Conservation (phyloP, 192 early-diverging fungal species). For the Polychytrium aggregatum region DNA sequence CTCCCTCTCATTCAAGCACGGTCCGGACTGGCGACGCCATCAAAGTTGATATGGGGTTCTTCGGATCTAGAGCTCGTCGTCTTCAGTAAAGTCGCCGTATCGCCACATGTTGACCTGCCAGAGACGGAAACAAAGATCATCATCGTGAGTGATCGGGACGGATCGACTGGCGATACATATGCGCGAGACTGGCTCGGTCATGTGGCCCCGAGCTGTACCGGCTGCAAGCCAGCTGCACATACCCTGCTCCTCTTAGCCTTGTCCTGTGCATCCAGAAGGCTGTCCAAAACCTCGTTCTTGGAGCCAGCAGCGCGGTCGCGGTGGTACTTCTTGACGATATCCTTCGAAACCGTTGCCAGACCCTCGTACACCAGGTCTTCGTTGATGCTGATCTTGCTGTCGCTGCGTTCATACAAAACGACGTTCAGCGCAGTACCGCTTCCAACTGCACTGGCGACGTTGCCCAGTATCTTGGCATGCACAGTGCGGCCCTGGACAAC, state of each 20-base stretch:
- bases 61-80: no score
- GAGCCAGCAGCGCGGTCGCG: constrained; percentile 9
- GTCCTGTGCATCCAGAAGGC: constrained; percentile 53
- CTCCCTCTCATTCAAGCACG: no score
- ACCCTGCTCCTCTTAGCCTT: constrained; percentile 58
- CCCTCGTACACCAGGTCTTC: constrained; percentile 29
- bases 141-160: not conserved
- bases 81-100: constrained; percentile 38
- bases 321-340: constrained; percentile 23
- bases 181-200: no score
- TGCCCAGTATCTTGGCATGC: constrained; percentile 22
- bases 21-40: no score
- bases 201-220: no score
- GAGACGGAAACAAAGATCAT: not conserved
- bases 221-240: no score
- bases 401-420: constrained; percentile 20
- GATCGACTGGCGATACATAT: not conserved
- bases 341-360: constrained; percentile 19
- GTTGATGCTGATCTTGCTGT: constrained; percentile 14
- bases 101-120: constrained; percentile 23
- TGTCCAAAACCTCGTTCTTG: constrained; percentile 11
- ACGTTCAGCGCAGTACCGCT: constrained; percentile 19
- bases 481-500: constrained; percentile 36
- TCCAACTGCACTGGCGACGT: constrained; percentile 8
- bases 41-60: no score